Conservation (phyloP, 306 rosid species). For the Begonia loranthoides region DNA sequence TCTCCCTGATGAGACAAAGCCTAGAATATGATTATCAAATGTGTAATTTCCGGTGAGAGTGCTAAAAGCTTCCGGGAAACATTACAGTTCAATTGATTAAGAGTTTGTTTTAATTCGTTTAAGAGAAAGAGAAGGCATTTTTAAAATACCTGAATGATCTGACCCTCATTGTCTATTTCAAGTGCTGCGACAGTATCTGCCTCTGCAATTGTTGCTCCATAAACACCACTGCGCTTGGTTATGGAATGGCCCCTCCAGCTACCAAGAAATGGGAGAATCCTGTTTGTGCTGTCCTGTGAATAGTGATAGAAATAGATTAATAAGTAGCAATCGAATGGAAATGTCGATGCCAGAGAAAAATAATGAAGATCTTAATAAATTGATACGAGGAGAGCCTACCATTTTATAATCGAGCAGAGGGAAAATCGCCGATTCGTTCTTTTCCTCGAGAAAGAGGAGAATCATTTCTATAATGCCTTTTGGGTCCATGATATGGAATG, state of each 20-base stretch:
- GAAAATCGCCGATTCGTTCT: conserved; percentile 34
- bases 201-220: conserved; percentile 77
- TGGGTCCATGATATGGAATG: conserved; percentile 90
- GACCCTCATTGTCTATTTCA: conserved; percentile 52
- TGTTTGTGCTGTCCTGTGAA: conserved; percentile 23
- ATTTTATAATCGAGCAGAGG: conserved; percentile 28
- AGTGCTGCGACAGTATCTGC: conserved; percentile 53
- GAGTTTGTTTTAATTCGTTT: not conserved
- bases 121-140: not conserved
- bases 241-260: conserved; percentile 78
- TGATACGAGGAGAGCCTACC: conserved; percentile 21
- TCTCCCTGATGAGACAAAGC: too few relatives aligned
- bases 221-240: conserved; percentile 90
- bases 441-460: conserved; percentile 72
- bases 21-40: too few relatives aligned
- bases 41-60: too few relatives aligned
- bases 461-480: conserved; percentile 75
- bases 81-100: too few relatives aligned
- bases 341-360: too few relatives aligned
- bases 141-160: conserved; percentile 60
- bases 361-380: too few relatives aligned
- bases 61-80: too few relatives aligned
- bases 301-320: conserved; percentile 2
- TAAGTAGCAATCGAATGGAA: too few relatives aligned
- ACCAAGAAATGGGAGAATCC: conserved; percentile 75